Conservation (phyloP, 2,329 filamentous ascomycete species). For the Fusarium tupiense region DNA sequence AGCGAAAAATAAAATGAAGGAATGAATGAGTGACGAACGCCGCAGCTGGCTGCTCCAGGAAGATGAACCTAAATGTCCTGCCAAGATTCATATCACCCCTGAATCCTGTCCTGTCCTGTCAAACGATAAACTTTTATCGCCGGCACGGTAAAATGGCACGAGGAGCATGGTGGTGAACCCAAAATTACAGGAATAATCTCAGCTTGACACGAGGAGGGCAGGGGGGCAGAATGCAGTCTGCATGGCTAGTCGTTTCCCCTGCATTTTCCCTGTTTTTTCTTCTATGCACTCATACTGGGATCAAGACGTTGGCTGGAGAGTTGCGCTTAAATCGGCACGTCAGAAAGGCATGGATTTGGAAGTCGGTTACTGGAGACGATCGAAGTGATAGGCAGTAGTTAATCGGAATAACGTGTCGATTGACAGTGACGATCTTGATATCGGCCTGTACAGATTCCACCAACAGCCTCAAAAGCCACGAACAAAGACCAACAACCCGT, state of each 20-base stretch:
- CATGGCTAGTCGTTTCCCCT: constrained; percentile 6
- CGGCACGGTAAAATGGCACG: not conserved
- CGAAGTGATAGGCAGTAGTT: not conserved
- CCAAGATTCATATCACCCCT: not conserved
- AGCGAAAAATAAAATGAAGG: not conserved
- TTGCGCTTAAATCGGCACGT: constrained; percentile 9
- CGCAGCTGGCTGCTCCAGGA: not conserved
- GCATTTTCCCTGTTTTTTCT: not conserved
- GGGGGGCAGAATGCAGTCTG: not conserved
- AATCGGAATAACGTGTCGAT: not conserved
- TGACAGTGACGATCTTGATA: not conserved
- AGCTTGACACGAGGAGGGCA: not conserved
- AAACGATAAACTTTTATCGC: not conserved
- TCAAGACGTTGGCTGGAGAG: not conserved
- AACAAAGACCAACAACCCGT: not conserved
- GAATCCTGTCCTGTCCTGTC: not conserved
- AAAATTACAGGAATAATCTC: not conserved
- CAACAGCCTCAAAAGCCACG: not conserved
- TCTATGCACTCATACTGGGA: not conserved
- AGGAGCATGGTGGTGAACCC: not conserved
- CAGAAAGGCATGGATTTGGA: not conserved
- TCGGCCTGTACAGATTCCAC: not conserved
- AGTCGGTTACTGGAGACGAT: not conserved
- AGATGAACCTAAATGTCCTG: not conserved
- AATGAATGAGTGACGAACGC: not conserved